These are phyloP conservation scores for Fusarium brevicatenulatum DNA, from an alignment of 2,329 filamentous ascomycete genomes.

Conservation along the genomic window DNA sequence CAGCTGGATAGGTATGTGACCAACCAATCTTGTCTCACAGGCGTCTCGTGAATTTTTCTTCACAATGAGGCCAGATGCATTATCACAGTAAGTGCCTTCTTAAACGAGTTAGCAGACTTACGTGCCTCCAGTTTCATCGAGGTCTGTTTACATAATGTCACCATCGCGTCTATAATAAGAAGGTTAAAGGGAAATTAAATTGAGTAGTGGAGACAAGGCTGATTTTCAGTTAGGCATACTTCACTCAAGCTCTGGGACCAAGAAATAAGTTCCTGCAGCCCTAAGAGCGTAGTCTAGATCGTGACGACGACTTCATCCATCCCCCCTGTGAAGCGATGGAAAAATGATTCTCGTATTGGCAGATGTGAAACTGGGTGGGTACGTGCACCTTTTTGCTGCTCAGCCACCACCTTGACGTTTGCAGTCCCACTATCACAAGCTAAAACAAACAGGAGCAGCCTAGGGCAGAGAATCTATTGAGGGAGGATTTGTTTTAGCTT, in stretches of 20 bases:
- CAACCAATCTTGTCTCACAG: background rate
- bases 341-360: background rate
- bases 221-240: background rate
- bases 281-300: background rate
- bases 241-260: background rate
- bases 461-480: background rate
- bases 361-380: background rate
- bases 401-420: constrained; percentile 8
- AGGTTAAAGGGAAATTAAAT: background rate
- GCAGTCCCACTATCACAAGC: constrained; percentile 1
- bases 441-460: background rate
- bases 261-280: background rate
- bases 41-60: background rate
- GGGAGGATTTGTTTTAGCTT: background rate
- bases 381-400: background rate
- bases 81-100: background rate
- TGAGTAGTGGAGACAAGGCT: background rate
- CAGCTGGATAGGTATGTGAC: background rate
- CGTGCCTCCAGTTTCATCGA: background rate
- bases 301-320: background rate
- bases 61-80: background rate
- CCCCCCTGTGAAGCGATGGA: no score
- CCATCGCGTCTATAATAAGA: background rate
- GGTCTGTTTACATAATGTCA: background rate
- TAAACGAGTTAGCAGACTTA: background rate